Evolutionary conservation across 2,329 filamentous ascomycete species (phyloP).

Genomic region (Fusarium miscanthi): DNA sequence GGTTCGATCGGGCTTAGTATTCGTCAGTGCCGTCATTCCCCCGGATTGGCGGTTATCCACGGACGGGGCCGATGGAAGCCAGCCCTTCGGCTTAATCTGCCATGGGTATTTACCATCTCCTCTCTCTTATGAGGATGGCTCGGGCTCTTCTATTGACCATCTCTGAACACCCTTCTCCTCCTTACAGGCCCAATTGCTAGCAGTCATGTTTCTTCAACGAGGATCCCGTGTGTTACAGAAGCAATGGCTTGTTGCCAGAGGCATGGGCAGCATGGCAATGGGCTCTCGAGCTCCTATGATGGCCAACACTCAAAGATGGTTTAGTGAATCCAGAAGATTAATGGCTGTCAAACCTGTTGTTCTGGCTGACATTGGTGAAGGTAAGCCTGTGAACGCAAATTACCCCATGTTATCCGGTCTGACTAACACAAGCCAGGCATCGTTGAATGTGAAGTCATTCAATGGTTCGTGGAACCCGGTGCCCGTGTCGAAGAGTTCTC

Average conservation of each 20-base stretch:
- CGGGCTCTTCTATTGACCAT: constrained; percentile 17
- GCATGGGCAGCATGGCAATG: constrained; percentile 51
- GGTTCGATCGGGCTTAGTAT: constrained; percentile 39
- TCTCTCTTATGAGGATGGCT: constrained; percentile 33
- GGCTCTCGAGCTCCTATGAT: constrained; percentile 44
- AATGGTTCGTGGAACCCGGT: constrained; percentile 98
- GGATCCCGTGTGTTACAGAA: constrained; percentile 61
- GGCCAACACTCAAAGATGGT: constrained; percentile 55
- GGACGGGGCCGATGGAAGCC: constrained; percentile 49
- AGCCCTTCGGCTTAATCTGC: constrained; percentile 47
- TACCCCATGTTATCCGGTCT: neutral
- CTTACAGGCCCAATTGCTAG: constrained; percentile 28
- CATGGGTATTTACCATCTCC: constrained; percentile 36
- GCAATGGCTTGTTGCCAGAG: constrained; percentile 62
- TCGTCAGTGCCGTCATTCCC: constrained; percentile 39
- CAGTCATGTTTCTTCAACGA: constrained; percentile 66
- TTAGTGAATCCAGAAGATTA: constrained; percentile 62
- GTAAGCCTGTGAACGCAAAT: constrained; percentile 54
- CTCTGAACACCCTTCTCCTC: constrained; percentile 30
- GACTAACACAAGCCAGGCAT: constrained; percentile 71
- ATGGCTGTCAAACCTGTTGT: constrained; percentile 80
- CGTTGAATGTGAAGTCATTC: constrained; percentile 97
- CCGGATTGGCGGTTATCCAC: constrained; percentile 54
- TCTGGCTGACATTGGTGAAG: constrained; percentile 88
- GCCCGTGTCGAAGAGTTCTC: constrained; percentile 98